These are phyloP conservation scores for Thermochaetoides dissita DNA, from an alignment of 2,329 filamentous ascomycete species.

Conservation along the genomic window DNA sequence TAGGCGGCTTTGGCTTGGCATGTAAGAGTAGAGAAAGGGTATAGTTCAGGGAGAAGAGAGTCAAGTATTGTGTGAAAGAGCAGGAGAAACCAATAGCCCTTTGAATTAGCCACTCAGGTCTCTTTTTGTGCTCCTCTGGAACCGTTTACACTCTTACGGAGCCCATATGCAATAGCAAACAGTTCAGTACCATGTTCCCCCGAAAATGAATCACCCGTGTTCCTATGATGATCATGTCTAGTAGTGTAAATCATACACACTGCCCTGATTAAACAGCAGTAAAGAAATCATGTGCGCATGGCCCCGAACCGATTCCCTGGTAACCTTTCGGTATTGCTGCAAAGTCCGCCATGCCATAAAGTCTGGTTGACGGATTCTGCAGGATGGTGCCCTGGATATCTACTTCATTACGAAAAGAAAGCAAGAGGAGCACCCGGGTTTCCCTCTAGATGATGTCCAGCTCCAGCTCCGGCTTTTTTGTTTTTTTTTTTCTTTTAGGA, in stretches of 20 bases:
- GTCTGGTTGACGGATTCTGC: background rate
- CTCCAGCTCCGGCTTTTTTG: conserved; percentile 5
- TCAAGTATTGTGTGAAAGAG: too few relatives aligned
- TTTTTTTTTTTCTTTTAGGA: conserved; percentile 3
- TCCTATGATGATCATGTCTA: background rate
- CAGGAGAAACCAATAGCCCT: background rate
- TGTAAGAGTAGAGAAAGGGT: too few relatives aligned
- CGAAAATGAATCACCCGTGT: conserved; percentile 1
- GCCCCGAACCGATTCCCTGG: background rate
- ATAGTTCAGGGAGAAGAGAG: too few relatives aligned
- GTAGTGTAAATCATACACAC: conserved; percentile 1
- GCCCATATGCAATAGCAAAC: conserved; percentile 2
- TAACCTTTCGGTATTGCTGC: too few relatives aligned
- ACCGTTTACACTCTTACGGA: conserved; percentile 5
- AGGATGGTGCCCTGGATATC: conserved; percentile 8
- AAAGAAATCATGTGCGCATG: background rate
- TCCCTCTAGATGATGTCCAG: background rate
- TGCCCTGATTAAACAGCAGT: background rate
- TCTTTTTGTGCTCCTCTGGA: conserved; percentile 4
- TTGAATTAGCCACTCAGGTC: background rate
- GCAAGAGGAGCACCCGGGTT: background rate
- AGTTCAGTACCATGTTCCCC: conserved; percentile 1
- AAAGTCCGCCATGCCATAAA: conserved; percentile 4
- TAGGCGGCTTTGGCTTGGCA: too few relatives aligned
- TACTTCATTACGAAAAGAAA: conserved; percentile 4